Evolutionary conservation across 2,329 filamentous ascomycete genomes (phyloP).

Genomic region (Trichoderma sp.): DNA sequence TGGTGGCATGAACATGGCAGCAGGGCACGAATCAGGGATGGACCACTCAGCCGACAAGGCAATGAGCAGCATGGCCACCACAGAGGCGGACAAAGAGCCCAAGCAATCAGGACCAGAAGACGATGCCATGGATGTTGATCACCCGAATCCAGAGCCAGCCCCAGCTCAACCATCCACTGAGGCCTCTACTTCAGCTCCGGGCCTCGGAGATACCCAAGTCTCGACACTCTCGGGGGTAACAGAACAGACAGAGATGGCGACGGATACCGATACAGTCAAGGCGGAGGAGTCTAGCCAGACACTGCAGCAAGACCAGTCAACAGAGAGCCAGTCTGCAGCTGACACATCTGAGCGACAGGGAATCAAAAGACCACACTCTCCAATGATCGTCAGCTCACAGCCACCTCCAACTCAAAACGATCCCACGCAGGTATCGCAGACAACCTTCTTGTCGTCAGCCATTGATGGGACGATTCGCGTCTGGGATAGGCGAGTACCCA

Average conservation of each 20-base stretch:
- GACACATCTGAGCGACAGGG: background rate
- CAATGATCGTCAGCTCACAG: slow-evolving; percentile 38
- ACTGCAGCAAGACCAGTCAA: background rate
- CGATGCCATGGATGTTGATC: slow-evolving; percentile 25
- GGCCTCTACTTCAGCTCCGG: background rate
- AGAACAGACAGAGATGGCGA: slow-evolving; percentile 7
- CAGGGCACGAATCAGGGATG: slow-evolving; percentile 43
- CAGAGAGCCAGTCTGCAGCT: background rate
- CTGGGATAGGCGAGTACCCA: slow-evolving; percentile 80
- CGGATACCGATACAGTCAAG: background rate
- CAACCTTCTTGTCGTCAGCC: slow-evolving; percentile 83
- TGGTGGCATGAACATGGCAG: slow-evolving; percentile 64
- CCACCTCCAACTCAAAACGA: slow-evolving; percentile 48
- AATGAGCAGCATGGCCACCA: slow-evolving; percentile 39
- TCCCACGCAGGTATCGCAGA: slow-evolving; percentile 64
- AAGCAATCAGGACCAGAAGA: slow-evolving; percentile 27
- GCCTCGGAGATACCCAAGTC: background rate
- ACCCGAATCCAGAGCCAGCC: background rate
- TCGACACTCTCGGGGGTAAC: background rate
- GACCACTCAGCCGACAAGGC: slow-evolving; percentile 47
- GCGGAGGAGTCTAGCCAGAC: background rate
- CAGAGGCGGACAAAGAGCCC: slow-evolving; percentile 28
- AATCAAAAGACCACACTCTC: slow-evolving; percentile 30
- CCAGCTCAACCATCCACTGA: background rate
- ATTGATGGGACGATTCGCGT: slow-evolving; percentile 88